Conservation (phyloP, 1,284 basidiomycete species). For the Cutaneotrichosporon mucoides region DNA sequence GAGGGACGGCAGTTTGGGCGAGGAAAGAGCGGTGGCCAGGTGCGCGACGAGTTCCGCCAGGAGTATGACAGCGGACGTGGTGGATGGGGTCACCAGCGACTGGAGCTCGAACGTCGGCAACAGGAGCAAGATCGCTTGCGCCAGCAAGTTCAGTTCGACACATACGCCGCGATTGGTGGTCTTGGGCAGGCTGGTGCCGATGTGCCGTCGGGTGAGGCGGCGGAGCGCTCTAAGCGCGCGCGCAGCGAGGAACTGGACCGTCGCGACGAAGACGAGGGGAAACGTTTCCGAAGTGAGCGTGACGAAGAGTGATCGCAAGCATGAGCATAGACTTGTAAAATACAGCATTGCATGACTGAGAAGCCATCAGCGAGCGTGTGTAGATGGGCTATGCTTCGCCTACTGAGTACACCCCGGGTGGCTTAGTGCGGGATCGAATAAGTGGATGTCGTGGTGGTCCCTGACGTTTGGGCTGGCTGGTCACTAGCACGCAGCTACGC, state of each 20-base stretch:
- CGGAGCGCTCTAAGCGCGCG: conserved; percentile 31
- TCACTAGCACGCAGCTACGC: too few species aligned
- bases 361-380: too few species aligned
- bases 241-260: conserved; percentile 33
- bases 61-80: conserved; percentile 95
- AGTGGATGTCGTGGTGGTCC: too few species aligned
- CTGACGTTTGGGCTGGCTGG: too few species aligned
- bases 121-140: conserved; percentile 71
- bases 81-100: conserved; percentile 74
- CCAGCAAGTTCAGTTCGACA: conserved; percentile 70
- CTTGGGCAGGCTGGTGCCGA: conserved; percentile 76
- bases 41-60: conserved; percentile 90
- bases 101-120: conserved; percentile 56
- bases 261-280: conserved; percentile 40
- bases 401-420: too few species aligned
- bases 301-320: conserved; percentile 30
- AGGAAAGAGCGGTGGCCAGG: conserved; percentile 94
- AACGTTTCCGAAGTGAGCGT: conserved; percentile 39
- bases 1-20: conserved; percentile 97
- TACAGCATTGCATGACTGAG: too few species aligned
- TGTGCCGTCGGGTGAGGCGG: conserved; percentile 52
- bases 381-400: too few species aligned
- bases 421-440: too few species aligned
- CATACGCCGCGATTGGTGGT: conserved; percentile 79
- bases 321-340: too few species aligned